A percentile compares a stretch with the other conserved stretches of the same genome.
Evolutionary conservation across 257 asterid species (phyloP).

Genomic region (Scutellaria barbata): DNA sequence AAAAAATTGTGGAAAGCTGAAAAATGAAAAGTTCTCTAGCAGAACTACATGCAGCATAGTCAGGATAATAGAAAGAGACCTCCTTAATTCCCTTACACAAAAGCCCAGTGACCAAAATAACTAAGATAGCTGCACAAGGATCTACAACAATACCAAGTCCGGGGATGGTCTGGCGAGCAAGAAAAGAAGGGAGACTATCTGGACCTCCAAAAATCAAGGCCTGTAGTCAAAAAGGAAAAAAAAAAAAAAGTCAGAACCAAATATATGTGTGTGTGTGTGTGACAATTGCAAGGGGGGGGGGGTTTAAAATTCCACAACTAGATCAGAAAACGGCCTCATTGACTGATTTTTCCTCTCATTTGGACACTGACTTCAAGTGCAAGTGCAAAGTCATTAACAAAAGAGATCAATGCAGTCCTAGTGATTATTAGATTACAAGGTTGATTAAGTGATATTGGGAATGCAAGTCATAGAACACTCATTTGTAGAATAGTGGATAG

Average conservation of each 20-base stretch:
- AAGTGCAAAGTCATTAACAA: too few species aligned
- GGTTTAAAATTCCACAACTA: too few species aligned
- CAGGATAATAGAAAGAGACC: constrained; percentile 49
- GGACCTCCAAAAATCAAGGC: constrained; percentile 89
- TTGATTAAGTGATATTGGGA: too few species aligned
- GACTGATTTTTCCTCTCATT: too few species aligned
- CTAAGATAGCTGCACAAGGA: constrained; percentile 84
- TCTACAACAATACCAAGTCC: constrained; percentile 72
- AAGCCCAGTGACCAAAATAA: constrained; percentile 71
- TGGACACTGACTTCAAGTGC: too few species aligned
- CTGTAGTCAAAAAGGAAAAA: constrained; percentile 41
- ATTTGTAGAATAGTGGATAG: too few species aligned
- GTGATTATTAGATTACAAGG: too few species aligned
- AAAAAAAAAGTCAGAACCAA: constrained; percentile 13
- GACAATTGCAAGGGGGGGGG: too few species aligned
- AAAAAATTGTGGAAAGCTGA: constrained; percentile 21
- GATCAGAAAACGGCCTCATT: too few species aligned
- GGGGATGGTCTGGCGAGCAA: constrained; percentile 82
- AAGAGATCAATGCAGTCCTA: too few species aligned
- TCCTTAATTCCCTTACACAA: constrained; percentile 87
- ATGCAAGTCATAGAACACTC: too few species aligned
- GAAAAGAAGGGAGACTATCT: constrained; percentile 71
- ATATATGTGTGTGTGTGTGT: not conserved
- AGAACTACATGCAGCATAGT: constrained; percentile 13
- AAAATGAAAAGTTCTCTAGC: constrained; percentile 12